phyloP scores from a whole-genome alignment of 1,284 basidiomycete genomes.

The Pseudozyma sp. region DNA sequence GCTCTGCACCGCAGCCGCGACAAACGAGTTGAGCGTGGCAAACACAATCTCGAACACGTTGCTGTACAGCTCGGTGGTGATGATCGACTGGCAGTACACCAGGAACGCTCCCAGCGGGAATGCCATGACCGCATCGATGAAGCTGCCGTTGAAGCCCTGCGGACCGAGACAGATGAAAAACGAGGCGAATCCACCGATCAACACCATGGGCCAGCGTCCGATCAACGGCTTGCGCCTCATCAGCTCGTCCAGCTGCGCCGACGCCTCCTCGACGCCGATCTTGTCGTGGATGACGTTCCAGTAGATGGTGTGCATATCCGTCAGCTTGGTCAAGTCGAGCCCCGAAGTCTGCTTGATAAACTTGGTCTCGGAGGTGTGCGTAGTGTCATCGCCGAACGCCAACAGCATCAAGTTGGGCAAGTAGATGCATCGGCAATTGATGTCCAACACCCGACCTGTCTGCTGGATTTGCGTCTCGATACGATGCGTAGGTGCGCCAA shows the following conservation, averaged over 20 bases:
- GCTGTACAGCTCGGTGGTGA: conserved; percentile 78
- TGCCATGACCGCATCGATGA: conserved; percentile 81
- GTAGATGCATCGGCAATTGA: conserved; percentile 85
- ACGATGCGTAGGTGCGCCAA: conserved; percentile 88
- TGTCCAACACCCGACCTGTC: conserved; percentile 85
- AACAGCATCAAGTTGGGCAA: conserved; percentile 80
- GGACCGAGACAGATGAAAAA: conserved; percentile 75
- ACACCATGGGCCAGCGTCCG: conserved; percentile 72
- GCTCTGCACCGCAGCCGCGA: conserved; percentile 71
- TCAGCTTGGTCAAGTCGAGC: conserved; percentile 68
- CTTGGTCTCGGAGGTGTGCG: conserved; percentile 86
- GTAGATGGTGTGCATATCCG: conserved; percentile 81
- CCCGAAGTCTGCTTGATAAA: conserved; percentile 69
- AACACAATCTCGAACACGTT: conserved; percentile 90
- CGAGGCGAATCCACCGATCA: conserved; percentile 85
- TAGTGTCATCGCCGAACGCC: conserved; percentile 77
- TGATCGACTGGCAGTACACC: conserved; percentile 63
- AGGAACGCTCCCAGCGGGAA: conserved; percentile 85
- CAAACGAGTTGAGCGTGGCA: conserved; percentile 81
- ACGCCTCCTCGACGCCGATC: conserved; percentile 83
- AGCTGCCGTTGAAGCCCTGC: conserved; percentile 75
- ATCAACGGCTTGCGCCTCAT: conserved; percentile 75
- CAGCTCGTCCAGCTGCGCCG: conserved; percentile 78
- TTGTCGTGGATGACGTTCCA: conserved; percentile 91
- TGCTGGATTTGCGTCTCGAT: conserved; percentile 87